Conservation (phyloP, 495 filamentous ascomycete genomes). For the Echria macrotheca region DNA sequence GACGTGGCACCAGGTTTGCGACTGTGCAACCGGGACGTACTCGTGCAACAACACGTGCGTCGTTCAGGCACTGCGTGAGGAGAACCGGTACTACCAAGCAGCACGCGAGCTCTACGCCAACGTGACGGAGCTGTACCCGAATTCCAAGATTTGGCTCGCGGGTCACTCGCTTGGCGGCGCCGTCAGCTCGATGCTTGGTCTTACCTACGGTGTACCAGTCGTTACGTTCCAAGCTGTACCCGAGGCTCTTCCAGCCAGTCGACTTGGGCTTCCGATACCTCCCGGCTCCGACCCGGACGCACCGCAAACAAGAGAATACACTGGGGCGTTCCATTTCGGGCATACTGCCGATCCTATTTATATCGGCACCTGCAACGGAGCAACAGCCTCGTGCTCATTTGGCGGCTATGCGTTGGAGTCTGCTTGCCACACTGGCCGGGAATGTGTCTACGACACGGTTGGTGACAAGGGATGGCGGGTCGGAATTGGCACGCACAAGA, state of each 20-base stretch:
- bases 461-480: slow-evolving; percentile 85
- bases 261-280: slow-evolving; percentile 81
- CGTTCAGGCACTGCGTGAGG: slow-evolving; percentile 61
- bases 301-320: slow-evolving; percentile 64
- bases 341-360: slow-evolving; percentile 94
- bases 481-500: slow-evolving; percentile 78
- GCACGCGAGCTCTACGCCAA: slow-evolving; percentile 85
- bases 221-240: slow-evolving; percentile 88
- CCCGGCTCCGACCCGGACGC: slow-evolving; percentile 65
- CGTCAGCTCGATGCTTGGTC: slow-evolving; percentile 74
- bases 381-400: slow-evolving; percentile 79
- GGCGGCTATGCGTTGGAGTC: slow-evolving; percentile 94
- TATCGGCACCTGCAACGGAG: slow-evolving; percentile 89
- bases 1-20: slow-evolving; percentile 84
- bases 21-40: slow-evolving; percentile 78
- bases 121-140: slow-evolving; percentile 81
- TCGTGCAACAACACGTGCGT: slow-evolving; percentile 90
- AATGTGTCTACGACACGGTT: slow-evolving; percentile 90
- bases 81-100: slow-evolving; percentile 87
- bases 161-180: slow-evolving; percentile 91
- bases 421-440: slow-evolving; percentile 78
- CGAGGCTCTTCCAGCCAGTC: slow-evolving; percentile 78
- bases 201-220: slow-evolving; percentile 83
- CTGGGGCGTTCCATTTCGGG: slow-evolving; percentile 87
- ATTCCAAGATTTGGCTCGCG: slow-evolving; percentile 78